These are phyloP conservation scores for Lactifluus hygrophoroides DNA, from an alignment of 768 basidiomycete genomes.

Conservation along the genomic window DNA sequence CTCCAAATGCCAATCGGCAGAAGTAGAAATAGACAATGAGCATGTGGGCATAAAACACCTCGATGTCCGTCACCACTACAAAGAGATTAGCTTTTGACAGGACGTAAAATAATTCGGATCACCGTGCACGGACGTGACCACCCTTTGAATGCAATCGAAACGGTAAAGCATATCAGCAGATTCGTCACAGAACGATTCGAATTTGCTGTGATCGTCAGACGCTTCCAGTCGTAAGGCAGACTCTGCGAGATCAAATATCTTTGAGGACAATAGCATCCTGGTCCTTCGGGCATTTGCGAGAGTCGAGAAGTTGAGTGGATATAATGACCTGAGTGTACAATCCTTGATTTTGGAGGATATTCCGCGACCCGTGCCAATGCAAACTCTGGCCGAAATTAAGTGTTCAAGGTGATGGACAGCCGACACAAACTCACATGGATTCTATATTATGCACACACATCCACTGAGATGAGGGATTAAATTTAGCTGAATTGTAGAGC, in stretches of 20 bases:
- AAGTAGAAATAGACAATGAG: conserved; percentile 34
- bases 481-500: neutral
- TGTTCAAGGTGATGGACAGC: neutral
- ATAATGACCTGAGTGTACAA: neutral
- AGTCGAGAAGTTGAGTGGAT: conserved; percentile 10
- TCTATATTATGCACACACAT: conserved; percentile 18
- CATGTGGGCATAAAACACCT: conserved; percentile 36
- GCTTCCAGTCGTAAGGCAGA: conserved; percentile 10
- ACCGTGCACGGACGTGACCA: conserved; percentile 15
- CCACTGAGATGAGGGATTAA: conserved; percentile 4
- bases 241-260: conserved; percentile 16
- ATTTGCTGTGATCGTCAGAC: conserved; percentile 5
- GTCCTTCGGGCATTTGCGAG: conserved; percentile 11
- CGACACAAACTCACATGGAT: conserved; percentile 7
- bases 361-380: conserved; percentile 19
- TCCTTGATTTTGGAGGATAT: conserved; percentile 5
- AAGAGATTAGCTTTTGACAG: conserved; percentile 20
- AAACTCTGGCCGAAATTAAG: conserved; percentile 5
- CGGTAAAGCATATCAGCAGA: conserved; percentile 14
- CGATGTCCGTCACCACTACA: conserved; percentile 36
- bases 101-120: neutral
- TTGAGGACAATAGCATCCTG: conserved; percentile 9
- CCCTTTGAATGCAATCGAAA: conserved; percentile 16
- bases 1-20: conserved; percentile 32
- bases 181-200: conserved; percentile 14